Evolutionary conservation across 1,139 yeast species (phyloP).

Genomic region (Ashbya aceris): DNA sequence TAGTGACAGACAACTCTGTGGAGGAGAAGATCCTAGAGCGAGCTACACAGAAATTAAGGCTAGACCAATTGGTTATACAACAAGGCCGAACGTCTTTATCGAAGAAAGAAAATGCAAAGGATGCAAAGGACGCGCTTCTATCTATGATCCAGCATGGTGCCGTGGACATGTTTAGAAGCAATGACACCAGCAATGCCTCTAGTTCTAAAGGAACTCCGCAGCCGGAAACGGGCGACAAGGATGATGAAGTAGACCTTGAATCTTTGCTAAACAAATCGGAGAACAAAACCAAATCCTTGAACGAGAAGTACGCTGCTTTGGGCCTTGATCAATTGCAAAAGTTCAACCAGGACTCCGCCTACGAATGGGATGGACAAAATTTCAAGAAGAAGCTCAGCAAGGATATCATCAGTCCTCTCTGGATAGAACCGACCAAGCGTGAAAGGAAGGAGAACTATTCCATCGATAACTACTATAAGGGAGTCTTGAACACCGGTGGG

Average conservation of each 20-base stretch:
- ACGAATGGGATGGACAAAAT: constrained; percentile 81
- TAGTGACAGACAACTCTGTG: constrained; percentile 70
- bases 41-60: constrained; percentile 67
- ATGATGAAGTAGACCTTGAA: constrained; percentile 70
- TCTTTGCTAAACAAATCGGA: constrained; percentile 69
- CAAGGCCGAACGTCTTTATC: constrained; percentile 52
- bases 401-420: constrained; percentile 34
- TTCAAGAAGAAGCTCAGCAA: constrained; percentile 56
- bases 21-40: constrained; percentile 75
- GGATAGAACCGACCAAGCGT: constrained; percentile 71
- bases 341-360: constrained; percentile 55
- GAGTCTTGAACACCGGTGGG: constrained; percentile 55
- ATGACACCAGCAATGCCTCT: constrained; percentile 29
- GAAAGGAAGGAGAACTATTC: constrained; percentile 73
- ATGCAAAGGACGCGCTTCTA: constrained; percentile 59
- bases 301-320: constrained; percentile 69
- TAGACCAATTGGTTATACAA: constrained; percentile 75
- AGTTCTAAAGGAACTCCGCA: constrained; percentile 27
- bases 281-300: constrained; percentile 66
- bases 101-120: constrained; percentile 32
- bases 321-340: constrained; percentile 91
- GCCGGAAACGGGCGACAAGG: constrained; percentile 27
- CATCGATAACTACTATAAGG: constrained; percentile 71
- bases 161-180: constrained; percentile 46
- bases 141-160: constrained; percentile 82